Conservation (phyloP, 192 early-diverging fungal species). For the Backusella parvicylindrica region DNA sequence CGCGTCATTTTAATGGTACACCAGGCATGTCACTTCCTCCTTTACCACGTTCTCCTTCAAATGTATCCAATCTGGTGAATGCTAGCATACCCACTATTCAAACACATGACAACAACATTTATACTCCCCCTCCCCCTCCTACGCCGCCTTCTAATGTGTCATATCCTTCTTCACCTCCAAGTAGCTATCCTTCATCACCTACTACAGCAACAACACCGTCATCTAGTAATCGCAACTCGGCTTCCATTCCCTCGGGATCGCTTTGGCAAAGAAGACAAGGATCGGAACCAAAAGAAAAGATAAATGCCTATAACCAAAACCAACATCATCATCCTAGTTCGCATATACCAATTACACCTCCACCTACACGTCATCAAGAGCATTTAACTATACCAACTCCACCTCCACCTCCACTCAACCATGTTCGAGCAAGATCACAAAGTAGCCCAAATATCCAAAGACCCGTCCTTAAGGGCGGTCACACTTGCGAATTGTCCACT, state of each 20-base stretch:
- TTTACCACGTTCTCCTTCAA: slow-evolving; percentile 23
- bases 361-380: neutral
- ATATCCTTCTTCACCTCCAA: slow-evolving; percentile 49
- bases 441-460: slow-evolving; percentile 56
- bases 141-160: slow-evolving; percentile 14
- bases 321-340: neutral
- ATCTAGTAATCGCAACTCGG: neutral
- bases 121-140: neutral
- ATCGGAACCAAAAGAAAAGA: neutral
- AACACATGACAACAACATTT: neutral
- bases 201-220: neutral
- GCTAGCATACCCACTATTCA: slow-evolving; percentile 8
- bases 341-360: neutral
- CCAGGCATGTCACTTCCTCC: slow-evolving; percentile 21
- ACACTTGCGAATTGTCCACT: neutral
- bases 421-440: slow-evolving; percentile 45
- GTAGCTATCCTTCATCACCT: slow-evolving; percentile 10
- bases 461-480: neutral
- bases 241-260: neutral
- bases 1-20: slow-evolving; percentile 4
- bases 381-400: neutral
- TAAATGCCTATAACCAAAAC: neutral
- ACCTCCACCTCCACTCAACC: neutral
- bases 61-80: neutral
- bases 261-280: slow-evolving; percentile 6